Base-by-base conservation (phyloP, 2,329 filamentous ascomycete genomes). In the Fusarium virguliforme region DNA sequence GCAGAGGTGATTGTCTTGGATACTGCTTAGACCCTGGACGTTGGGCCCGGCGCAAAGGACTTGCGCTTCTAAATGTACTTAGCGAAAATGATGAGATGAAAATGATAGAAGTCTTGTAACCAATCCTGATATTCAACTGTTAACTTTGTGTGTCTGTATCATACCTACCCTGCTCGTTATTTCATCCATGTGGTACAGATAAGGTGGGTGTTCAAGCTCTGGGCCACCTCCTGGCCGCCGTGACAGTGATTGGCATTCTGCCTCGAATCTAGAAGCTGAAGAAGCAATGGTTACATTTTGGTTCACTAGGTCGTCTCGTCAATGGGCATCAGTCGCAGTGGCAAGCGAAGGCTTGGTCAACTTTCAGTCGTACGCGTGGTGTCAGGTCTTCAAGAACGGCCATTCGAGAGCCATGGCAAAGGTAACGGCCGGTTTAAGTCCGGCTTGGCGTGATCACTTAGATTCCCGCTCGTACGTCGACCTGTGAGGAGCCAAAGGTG, bases 1-100 rank as follows among this genome's bases (percentile, higher is more conserved):
- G 91, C 91, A 0, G 91, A 93, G 81, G 88, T 92, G n/a, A 80
- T 92, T 56, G 83, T 92, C 38, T 77, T 92, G 71, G 90, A 92
- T 76, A 91, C 89, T 46, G 86, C 88, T 53, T 91, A 81, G 78
- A 59, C 18, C 13, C 22, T 34, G 43, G 28, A 15, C 34, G 30
- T 9, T 46, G 37, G 37, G 37, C 30, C 38, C 37, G 40, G 60
- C 18, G 59, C 8, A 24, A 40, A 60, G 57, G 41, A 32, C 40
- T 38, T 12, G 58, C 26, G 41, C n/a, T 54, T 34, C 40, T 54
- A 53, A 41, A 70, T 70, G 61, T 69, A 63, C 53, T 66, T 72
- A 66, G 68, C 54, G 54, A 22, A 37, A 46, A 50, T 53, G 12
- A 57, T 70, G 50, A 59, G 66, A 58, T 50, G 48, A 48, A 58